Evolutionary conservation across 805 yeast genomes (phyloP), one percentile per base, ranked within the genome.

Genomic region (Zygoascus flipseniorum): DNA sequence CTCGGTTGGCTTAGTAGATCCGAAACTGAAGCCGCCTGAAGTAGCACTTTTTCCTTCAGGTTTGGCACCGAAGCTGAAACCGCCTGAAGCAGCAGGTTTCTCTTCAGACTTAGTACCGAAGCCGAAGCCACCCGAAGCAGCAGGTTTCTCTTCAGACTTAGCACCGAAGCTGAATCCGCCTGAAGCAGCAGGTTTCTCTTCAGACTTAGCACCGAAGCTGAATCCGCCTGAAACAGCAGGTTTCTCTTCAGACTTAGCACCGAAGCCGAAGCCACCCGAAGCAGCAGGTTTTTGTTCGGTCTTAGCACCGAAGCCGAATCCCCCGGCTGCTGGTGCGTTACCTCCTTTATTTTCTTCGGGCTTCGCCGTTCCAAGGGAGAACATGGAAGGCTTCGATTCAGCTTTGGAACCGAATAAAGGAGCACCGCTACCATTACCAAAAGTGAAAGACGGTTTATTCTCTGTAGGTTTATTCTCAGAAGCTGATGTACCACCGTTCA

Each of bases 301-400:
- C 35, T 31, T 31, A 8, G 13, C 35, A 31, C 35, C 35, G 8
- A 35, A 35, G 8, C 39, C 8, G 16, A 35, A 35, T 11, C 39
- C 39, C 4, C 39, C 39, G 43, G 47, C 57, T 52, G 46, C 45
- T 20, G 60, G 47, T 26, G 32, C 53, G 51, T 50, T 42, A 28
- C 46, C 44, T 18, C 52, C 39, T 8, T 43, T 20, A 31, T 26
- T n/a, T 9, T n/a, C 31, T 13, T n/a, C 19, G 19, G 54, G 35
- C 18, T 37, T 19, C 8, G 51, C n/a, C 8, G 46, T 43, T 9
- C 56, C 44, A 8, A 54, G 35, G 14, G 47, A 48, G 50, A 56
- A 56, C 26, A 49, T 16, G 1, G 52, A 44, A 23, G 45, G 32
- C 13, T 41, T 28, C 28, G 53, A 9, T 18, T 56, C 13, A 28